These are phyloP conservation scores for Boletus tomentosulus DNA, from an alignment of 768 basidiomycete species.

Conservation along the genomic window DNA sequence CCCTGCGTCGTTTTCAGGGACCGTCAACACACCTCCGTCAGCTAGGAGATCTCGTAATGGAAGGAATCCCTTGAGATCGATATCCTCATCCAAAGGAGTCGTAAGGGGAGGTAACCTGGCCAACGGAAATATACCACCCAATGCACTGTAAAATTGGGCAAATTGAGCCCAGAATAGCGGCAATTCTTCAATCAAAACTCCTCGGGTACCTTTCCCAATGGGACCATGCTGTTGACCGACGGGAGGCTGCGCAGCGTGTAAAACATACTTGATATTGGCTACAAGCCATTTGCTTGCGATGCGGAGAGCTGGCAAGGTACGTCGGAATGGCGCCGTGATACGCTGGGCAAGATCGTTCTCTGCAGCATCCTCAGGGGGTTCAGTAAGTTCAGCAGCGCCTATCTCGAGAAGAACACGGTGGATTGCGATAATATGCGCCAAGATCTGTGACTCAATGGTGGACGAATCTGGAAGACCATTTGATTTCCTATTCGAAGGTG, in stretches of 20 bases:
- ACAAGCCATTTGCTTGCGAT: constrained; percentile 88
- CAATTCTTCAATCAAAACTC: constrained; percentile 30
- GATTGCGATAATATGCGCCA: constrained; percentile 63
- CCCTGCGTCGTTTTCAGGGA: constrained; percentile 21
- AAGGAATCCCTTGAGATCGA: constrained; percentile 82
- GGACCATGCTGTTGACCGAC: constrained; percentile 12
- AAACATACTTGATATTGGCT: constrained; percentile 67
- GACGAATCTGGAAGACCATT: constrained; percentile 23
- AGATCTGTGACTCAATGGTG: constrained; percentile 59
- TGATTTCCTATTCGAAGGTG: constrained; percentile 26
- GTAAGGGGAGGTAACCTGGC: constrained; percentile 53
- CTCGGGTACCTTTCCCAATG: constrained; percentile 17
- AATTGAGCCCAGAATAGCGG: constrained; percentile 71
- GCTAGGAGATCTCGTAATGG: constrained; percentile 68
- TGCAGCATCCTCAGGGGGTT: constrained; percentile 48
- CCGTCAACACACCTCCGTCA: constrained; percentile 13
- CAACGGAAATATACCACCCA: constrained; percentile 66
- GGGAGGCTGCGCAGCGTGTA: constrained; percentile 38
- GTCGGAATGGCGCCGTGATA: constrained; percentile 82
- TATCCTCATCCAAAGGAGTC: constrained; percentile 81
- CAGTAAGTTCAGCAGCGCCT: constrained; percentile 56
- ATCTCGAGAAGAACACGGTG: constrained; percentile 61
- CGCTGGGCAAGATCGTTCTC: constrained; percentile 67
- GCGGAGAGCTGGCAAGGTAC: constrained; percentile 82
- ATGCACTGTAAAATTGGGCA: constrained; percentile 55